Base-by-base conservation (phyloP, 139 green algal genomes). In the Yamagishiella unicocca region DNA sequence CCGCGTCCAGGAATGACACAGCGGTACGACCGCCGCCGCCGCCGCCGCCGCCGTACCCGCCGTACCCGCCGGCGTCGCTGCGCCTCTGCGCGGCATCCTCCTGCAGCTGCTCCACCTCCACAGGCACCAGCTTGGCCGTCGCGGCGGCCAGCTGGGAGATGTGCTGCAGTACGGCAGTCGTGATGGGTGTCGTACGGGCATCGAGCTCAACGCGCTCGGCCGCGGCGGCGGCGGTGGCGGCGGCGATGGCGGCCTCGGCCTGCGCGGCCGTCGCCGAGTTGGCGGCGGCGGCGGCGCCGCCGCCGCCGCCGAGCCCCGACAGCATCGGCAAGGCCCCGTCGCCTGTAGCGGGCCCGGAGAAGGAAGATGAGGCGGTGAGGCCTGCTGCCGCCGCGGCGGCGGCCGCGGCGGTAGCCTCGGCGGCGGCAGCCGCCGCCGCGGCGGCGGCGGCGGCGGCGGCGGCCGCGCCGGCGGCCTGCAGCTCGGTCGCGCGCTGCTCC, bases 401-500 rank as follows among this genome's bases (percentile, higher is more conserved):
- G 1, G 43, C 64, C 0, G 42, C 80, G 2, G 64, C 64, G 3
- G 43, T 45, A 12, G 55, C 55, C 2, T 62, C 80, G 7, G 80
- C 80, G 1, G 64, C 80, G 0, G 64, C 80, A 0, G 42, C 64
- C 3, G 62, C 62, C 21, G 7, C 61, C 0, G 43, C 43, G 2
- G 33, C 42, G 2, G 31, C 43, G 0, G 46, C 80, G 6, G 43
- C 64, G 1, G 33, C 33, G 31, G 43, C 64, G 9, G 62, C 64
- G 8, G 9, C 43, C 0, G 27, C 42, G 31, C 43, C 64, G 0
- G 62, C 80, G 43, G 64, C 80, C 8, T 22, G 31, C 1, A 77
- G 29, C 80, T 86, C 80, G 4, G 43, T 40, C 0, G 80, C n/a
- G 21, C 80, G 62, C 25, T 78, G 80, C 43, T 86, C 80, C 22